A percentile compares a stretch with the other conserved stretches of the same genome.
phyloP scores from a whole-genome alignment of 2,329 filamentous ascomycete genomes.

The Claviceps pusilla region DNA sequence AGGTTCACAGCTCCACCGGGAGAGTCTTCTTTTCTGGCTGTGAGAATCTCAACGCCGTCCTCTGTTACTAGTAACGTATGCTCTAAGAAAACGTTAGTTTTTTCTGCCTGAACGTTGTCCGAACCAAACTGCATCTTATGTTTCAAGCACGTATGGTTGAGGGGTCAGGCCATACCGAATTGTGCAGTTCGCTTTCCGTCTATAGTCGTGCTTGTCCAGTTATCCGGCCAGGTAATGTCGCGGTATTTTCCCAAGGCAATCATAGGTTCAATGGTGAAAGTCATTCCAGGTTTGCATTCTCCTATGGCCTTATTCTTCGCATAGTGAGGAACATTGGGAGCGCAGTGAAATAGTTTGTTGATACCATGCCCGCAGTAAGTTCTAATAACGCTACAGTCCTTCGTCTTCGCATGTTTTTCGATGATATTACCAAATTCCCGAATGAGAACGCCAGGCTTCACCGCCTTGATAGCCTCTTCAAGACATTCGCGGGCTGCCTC shows the following conservation, averaged over 20 bases:
- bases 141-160: not conserved
- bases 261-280: slow-evolving; percentile 98
- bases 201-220: slow-evolving; percentile 91
- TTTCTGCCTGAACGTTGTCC: not conserved
- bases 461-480: slow-evolving; percentile 76
- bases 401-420: slow-evolving; percentile 81
- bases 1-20: slow-evolving; percentile 59
- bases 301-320: slow-evolving; percentile 97
- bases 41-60: slow-evolving; percentile 67
- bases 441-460: slow-evolving; percentile 87
- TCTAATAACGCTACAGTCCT: slow-evolving; percentile 78
- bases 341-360: slow-evolving; percentile 82
- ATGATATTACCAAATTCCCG: slow-evolving; percentile 88
- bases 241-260: slow-evolving; percentile 80
- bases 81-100: slow-evolving; percentile 29
- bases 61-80: slow-evolving; percentile 75
- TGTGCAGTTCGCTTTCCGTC: slow-evolving; percentile 86
- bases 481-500: slow-evolving; percentile 82
- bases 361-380: slow-evolving; percentile 95
- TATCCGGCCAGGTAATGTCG: slow-evolving; percentile 94
- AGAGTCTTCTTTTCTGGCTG: slow-evolving; percentile 55
- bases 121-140: not conserved
- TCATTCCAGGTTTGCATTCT: slow-evolving; percentile 89
- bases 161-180: slow-evolving; percentile 50
- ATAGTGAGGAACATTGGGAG: slow-evolving; percentile 92